phyloP scores from a whole-genome alignment of 2,329 filamentous ascomycete genomes.

The Colletotrichum godetiae region DNA sequence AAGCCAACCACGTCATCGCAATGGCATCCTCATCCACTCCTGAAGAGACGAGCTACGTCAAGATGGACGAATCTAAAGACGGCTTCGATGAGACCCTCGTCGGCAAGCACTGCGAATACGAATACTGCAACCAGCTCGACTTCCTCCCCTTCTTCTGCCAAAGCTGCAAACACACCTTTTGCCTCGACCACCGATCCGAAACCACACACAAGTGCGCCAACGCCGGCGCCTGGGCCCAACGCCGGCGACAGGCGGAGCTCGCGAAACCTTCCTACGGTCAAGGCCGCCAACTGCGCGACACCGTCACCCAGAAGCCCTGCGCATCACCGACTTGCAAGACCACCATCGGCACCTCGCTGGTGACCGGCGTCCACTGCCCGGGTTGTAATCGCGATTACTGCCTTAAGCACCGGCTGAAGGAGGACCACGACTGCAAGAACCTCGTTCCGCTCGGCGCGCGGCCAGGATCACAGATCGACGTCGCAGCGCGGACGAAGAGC shows the following conservation, averaged over 20 bases:
- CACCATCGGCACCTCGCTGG: constrained; percentile 74
- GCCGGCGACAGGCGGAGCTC: constrained; percentile 65
- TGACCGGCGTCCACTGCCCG: constrained; percentile 77
- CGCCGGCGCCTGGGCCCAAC: constrained; percentile 71
- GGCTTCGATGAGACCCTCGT: constrained; percentile 82
- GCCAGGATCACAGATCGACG: constrained; percentile 54
- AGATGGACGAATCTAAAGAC: constrained; percentile 69
- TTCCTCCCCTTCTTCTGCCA: constrained; percentile 96
- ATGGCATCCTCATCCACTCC: constrained; percentile 66
- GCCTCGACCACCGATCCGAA: constrained; percentile 93
- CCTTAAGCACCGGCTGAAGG: constrained; percentile 78
- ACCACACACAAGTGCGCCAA: constrained; percentile 77
- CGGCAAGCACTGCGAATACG: constrained; percentile 89
- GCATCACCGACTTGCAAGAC: constrained; percentile 75
- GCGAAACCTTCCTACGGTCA: constrained; percentile 65
- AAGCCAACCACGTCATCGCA: constrained; percentile 31
- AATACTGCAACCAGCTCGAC: constrained; percentile 94
- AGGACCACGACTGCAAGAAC: constrained; percentile 88
- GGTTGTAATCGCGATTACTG: constrained; percentile 81
- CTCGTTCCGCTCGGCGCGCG: constrained; percentile 69
- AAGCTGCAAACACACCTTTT: constrained; percentile 86
- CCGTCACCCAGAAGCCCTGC: constrained; percentile 74
- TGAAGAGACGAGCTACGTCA: constrained; percentile 70
- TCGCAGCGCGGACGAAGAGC: constrained; percentile 74
- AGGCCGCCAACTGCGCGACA: constrained; percentile 64